Percentiles rank a stretch among this genome's conserved stretches.
phyloP scores from a whole-genome alignment of 192 early-diverging fungal genomes.

The Coemansia javaensis region DNA sequence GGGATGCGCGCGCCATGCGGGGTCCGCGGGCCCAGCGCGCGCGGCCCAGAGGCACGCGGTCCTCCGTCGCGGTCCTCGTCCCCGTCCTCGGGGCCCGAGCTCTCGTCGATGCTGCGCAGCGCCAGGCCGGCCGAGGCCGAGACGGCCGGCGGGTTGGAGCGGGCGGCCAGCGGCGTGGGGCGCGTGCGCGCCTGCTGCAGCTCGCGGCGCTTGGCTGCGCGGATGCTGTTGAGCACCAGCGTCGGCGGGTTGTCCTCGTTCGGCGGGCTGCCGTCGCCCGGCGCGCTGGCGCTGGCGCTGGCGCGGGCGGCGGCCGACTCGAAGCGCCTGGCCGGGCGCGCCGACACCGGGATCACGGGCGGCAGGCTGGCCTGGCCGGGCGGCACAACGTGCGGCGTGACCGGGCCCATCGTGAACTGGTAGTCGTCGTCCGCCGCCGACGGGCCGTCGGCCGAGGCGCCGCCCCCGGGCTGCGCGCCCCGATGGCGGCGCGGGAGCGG shows the following conservation, averaged over 20 bases:
- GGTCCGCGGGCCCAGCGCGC: slow-evolving; percentile 1
- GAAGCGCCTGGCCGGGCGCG: slow-evolving; percentile 5
- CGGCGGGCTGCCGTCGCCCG: too few species aligned
- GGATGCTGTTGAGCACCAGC: slow-evolving; percentile 26
- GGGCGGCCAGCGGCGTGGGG: slow-evolving; percentile 28
- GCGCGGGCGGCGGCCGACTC: slow-evolving; percentile 4
- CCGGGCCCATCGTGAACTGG: slow-evolving; percentile 51
- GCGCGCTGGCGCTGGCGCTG: too few species aligned
- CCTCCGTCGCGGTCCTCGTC: too few species aligned
- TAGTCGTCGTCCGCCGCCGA: slow-evolving; percentile 31
- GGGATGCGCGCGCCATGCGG: slow-evolving; percentile 11
- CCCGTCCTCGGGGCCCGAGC: slow-evolving; percentile 2
- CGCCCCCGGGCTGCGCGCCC: neutral
- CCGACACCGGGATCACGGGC: slow-evolving; percentile 24
- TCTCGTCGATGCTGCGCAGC: slow-evolving; percentile 14
- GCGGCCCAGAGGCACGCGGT: too few species aligned
- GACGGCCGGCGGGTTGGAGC: slow-evolving; percentile 4
- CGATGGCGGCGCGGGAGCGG: neutral
- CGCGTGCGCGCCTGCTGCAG: slow-evolving; percentile 4
- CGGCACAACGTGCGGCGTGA: slow-evolving; percentile 37
- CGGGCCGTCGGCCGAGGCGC: too few species aligned
- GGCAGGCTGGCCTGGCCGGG: neutral
- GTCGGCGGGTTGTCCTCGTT: slow-evolving; percentile 37
- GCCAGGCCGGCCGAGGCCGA: neutral
- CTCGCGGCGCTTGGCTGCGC: slow-evolving; percentile 14